Evolutionary conservation across 805 yeast species (phyloP).

Genomic region (Isabelozyma pseudorhagii): DNA sequence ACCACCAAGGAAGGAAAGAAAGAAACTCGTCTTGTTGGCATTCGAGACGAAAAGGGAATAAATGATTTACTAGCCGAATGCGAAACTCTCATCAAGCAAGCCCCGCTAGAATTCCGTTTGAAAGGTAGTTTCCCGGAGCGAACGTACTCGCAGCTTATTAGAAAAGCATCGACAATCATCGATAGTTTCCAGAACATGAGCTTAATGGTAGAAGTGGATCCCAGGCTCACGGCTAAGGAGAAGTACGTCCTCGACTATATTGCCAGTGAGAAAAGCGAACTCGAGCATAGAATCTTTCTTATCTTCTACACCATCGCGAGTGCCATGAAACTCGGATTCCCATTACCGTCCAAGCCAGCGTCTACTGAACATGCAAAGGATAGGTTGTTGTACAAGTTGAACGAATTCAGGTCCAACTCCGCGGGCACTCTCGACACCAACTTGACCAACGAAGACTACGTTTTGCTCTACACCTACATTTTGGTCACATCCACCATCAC

Average conservation of each 20-base stretch:
- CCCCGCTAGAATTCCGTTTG: slow-evolving; percentile 71
- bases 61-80: slow-evolving; percentile 59
- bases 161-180: slow-evolving; percentile 59
- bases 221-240: slow-evolving; percentile 51
- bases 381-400: slow-evolving; percentile 61
- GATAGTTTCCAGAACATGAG: slow-evolving; percentile 76
- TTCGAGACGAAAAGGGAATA: slow-evolving; percentile 44
- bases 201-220: slow-evolving; percentile 63
- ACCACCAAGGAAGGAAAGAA: slow-evolving; percentile 11
- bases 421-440: slow-evolving; percentile 18
- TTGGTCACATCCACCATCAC: slow-evolving; percentile 68
- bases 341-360: slow-evolving; percentile 74
- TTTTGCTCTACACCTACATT: slow-evolving; percentile 69
- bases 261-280: slow-evolving; percentile 57
- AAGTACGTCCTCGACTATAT: slow-evolving; percentile 52
- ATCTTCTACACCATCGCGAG: slow-evolving; percentile 78
- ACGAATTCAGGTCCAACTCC: slow-evolving; percentile 46
- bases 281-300: slow-evolving; percentile 69
- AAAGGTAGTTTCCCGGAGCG: slow-evolving; percentile 67
- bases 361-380: slow-evolving; percentile 74
- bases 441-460: slow-evolving; percentile 68
- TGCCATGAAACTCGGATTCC: slow-evolving; percentile 71
- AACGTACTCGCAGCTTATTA: slow-evolving; percentile 49
- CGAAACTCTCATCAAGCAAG: slow-evolving; percentile 58
- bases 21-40: slow-evolving; percentile 33